These are phyloP conservation scores for Colletotrichum sublineola DNA, from an alignment of 2,329 filamentous ascomycete species.

Conservation along the genomic window DNA sequence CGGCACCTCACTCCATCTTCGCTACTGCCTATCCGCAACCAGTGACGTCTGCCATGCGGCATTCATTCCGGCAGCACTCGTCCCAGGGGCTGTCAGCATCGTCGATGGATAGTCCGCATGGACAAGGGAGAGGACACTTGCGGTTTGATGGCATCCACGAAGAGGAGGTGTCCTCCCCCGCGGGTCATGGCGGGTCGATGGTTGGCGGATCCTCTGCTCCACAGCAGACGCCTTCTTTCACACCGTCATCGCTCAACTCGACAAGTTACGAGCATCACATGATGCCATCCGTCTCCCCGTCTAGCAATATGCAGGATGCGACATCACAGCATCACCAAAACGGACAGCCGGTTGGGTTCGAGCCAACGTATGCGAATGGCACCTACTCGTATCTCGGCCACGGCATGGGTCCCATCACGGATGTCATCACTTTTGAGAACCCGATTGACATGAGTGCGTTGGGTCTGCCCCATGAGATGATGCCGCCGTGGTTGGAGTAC, in stretches of 20 bases:
- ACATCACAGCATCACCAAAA: conserved; percentile 37
- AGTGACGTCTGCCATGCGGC: conserved; percentile 61
- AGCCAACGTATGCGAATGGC: conserved; percentile 21
- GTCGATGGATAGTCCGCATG: conserved; percentile 34
- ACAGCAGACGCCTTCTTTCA: conserved; percentile 49
- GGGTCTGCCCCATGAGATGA: conserved; percentile 72
- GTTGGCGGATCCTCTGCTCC: conserved; percentile 44
- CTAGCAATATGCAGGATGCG: conserved; percentile 56
- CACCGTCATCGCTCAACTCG: conserved; percentile 58
- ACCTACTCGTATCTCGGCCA: conserved; percentile 45
- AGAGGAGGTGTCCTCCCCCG: conserved; percentile 51
- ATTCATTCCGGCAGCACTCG: conserved; percentile 54
- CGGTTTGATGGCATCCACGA: conserved; percentile 50
- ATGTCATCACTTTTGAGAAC: conserved; percentile 78
- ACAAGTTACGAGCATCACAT: conserved; percentile 59
- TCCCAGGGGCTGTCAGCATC: conserved; percentile 46
- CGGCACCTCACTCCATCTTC: conserved; percentile 58
- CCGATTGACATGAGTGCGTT: conserved; percentile 81
- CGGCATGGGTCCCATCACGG: conserved; percentile 50
- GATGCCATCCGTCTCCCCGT: conserved; percentile 56
- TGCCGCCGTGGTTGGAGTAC: conserved; percentile 80
- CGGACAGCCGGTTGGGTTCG: conserved; percentile 26
- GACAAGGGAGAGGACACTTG: conserved; percentile 42
- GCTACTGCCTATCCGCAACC: conserved; percentile 64
- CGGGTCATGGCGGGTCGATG: conserved; percentile 45